These are phyloP conservation scores for Sphagnum tenellum DNA, from an alignment of 225 moss, liverwort and hornwort genomes.

Conservation along the genomic window DNA sequence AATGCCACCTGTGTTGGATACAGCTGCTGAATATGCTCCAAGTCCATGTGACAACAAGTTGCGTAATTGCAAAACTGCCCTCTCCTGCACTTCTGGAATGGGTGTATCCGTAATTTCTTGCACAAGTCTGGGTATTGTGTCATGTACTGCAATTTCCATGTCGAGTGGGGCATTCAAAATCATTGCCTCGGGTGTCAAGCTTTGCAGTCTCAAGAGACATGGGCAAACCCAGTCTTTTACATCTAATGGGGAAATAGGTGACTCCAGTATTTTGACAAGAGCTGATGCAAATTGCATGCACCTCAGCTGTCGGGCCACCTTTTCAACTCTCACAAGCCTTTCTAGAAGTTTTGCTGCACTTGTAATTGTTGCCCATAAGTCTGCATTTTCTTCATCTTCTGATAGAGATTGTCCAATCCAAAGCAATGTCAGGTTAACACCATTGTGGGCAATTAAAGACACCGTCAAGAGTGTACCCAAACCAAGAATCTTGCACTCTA, in stretches of 20 bases:
- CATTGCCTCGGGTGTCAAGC: conserved; percentile 15
- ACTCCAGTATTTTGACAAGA: conserved; percentile 30
- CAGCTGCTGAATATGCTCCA: conserved; percentile 40
- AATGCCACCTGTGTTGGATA: conserved; percentile 53
- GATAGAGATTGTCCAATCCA: not conserved
- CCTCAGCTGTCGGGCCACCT: conserved; percentile 11
- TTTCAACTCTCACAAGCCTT: conserved; percentile 38
- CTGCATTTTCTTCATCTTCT: conserved; percentile 30
- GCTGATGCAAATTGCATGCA: conserved; percentile 23
- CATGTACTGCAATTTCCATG: conserved; percentile 42
- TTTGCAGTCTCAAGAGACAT: conserved; percentile 56
- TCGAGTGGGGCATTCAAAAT: conserved; percentile 18
- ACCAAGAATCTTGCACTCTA: no score
- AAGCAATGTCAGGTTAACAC: no score
- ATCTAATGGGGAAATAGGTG: conserved; percentile 25
- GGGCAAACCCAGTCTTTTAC: conserved; percentile 61
- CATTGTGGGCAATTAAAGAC: no score
- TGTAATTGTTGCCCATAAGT: conserved; percentile 36
- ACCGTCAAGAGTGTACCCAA: no score
- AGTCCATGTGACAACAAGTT: conserved; percentile 55
- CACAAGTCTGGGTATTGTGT: conserved; percentile 57
- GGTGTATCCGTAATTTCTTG: conserved; percentile 31
- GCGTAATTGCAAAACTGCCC: conserved; percentile 38
- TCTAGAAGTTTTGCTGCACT: conserved; percentile 51
- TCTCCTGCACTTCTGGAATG: conserved; percentile 35